Evolutionary conservation across 768 basidiomycete species (phyloP).

Genomic region (Lentinula aciculospora): DNA sequence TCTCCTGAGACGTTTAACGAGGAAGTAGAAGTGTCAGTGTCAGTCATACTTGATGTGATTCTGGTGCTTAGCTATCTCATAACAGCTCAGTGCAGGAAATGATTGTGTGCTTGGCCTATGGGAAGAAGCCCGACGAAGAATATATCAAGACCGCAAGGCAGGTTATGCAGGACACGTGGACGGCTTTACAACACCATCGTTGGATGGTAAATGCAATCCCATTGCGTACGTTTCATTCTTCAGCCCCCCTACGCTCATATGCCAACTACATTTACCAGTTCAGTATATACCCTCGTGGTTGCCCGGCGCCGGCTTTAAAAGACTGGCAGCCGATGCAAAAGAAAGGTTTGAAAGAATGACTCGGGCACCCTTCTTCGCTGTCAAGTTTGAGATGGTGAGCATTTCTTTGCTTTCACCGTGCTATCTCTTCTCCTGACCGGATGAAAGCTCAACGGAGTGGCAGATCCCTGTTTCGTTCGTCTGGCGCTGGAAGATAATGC

Average conservation of each 20-base stretch:
- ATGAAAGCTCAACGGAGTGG: neutral
- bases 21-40: neutral
- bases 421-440: neutral
- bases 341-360: neutral
- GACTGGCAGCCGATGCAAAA: conserved; percentile 10
- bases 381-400: neutral
- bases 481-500: neutral
- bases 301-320: conserved; percentile 21
- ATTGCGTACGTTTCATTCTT: neutral
- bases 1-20: neutral
- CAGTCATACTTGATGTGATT: no score
- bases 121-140: neutral
- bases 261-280: conserved; percentile 11
- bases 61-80: neutral
- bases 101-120: conserved; percentile 3
- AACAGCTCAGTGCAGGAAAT: neutral
- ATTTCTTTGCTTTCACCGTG: no score
- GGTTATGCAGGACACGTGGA: conserved; percentile 4
- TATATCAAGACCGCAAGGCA: neutral
- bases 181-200: conserved; percentile 17
- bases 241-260: neutral
- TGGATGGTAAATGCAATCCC: conserved; percentile 24
- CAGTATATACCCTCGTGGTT: conserved; percentile 20
- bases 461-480: neutral
- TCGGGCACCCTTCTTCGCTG: neutral